phyloP scores from a whole-genome alignment of 2,329 filamentous ascomycete species.

The Exophiala alcalophila region DNA sequence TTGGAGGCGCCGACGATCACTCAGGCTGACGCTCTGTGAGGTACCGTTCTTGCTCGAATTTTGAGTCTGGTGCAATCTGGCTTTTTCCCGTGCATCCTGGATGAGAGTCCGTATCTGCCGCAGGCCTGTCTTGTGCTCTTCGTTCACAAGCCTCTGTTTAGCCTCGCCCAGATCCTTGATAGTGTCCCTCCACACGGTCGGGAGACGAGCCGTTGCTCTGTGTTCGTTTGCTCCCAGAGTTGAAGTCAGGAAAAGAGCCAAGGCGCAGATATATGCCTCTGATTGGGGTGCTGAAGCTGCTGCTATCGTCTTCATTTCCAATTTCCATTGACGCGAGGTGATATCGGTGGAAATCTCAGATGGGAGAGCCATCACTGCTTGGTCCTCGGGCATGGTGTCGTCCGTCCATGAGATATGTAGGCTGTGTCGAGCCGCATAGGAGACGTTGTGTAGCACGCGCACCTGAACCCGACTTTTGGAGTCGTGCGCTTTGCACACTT shows the following conservation, averaged over 20 bases:
- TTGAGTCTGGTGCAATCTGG: constrained; percentile 58
- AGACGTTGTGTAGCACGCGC: constrained; percentile 66
- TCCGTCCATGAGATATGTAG: constrained; percentile 78
- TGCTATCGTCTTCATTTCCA: constrained; percentile 72
- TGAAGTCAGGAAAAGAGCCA: constrained; percentile 78
- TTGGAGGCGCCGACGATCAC: constrained; percentile 9
- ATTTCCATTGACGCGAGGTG: constrained; percentile 50
- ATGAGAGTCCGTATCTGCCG: constrained; percentile 56
- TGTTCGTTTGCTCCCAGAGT: constrained; percentile 77
- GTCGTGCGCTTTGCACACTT: constrained; percentile 79
- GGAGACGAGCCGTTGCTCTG: constrained; percentile 75
- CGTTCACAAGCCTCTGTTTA: constrained; percentile 68
- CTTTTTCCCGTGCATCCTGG: constrained; percentile 40
- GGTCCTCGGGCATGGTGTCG: constrained; percentile 53
- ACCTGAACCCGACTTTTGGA: constrained; percentile 65
- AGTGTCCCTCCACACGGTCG: constrained; percentile 76
- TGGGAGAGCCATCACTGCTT: constrained; percentile 42
- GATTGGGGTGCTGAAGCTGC: constrained; percentile 76
- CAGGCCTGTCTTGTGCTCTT: constrained; percentile 66
- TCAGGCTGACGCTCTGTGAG: neutral
- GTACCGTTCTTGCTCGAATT: constrained; percentile 32
- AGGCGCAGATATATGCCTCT: constrained; percentile 79
- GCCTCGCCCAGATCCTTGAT: constrained; percentile 74
- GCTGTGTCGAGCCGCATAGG: constrained; percentile 72
- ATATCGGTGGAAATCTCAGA: constrained; percentile 45